A percentile compares a stretch with the other conserved stretches of the same genome.
Conservation (phyloP, 2,329 filamentous ascomycete genomes). For the Nemania diffusa region DNA sequence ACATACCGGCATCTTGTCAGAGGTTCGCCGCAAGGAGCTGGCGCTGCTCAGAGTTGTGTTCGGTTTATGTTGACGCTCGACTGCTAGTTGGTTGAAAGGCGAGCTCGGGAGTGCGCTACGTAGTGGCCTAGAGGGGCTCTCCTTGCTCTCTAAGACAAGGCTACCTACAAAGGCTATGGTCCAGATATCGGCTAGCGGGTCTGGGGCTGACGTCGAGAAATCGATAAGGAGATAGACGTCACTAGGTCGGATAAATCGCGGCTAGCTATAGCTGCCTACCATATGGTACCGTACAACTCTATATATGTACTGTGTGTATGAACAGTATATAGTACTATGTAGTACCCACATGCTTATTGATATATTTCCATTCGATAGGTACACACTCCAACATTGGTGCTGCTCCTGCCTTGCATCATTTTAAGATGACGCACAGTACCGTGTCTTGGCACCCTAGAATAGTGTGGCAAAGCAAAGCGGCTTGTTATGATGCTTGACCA, state of each 20-base stretch:
- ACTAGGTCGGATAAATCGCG: conserved; percentile 33
- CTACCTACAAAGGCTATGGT: conserved; percentile 7
- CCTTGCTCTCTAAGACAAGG: conserved; percentile 13
- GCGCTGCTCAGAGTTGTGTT: conserved; percentile 36
- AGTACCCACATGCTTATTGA: too few relatives aligned
- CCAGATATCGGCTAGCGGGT: background rate
- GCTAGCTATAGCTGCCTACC: background rate
- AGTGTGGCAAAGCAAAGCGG: too few relatives aligned
- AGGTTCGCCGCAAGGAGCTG: conserved; percentile 42
- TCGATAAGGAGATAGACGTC: conserved; percentile 23
- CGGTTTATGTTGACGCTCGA: conserved; percentile 9
- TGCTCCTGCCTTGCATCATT: too few relatives aligned
- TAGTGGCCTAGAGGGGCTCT: conserved; percentile 30
- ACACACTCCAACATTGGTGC: too few relatives aligned
- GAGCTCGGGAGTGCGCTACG: conserved; percentile 1
- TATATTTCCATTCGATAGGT: too few relatives aligned
- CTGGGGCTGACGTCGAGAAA: conserved; percentile 27
- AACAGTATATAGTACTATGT: too few relatives aligned
- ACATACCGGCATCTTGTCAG: conserved; percentile 61
- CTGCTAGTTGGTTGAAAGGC: conserved; percentile 1
- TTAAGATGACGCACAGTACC: too few relatives aligned
- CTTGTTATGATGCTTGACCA: too few relatives aligned
- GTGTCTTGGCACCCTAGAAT: too few relatives aligned
- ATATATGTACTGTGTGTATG: background rate
- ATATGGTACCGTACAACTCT: too few relatives aligned